These are phyloP conservation scores for Termitomyces sp. DNA, from an alignment of 768 basidiomycete genomes.

Conservation along the genomic window DNA sequence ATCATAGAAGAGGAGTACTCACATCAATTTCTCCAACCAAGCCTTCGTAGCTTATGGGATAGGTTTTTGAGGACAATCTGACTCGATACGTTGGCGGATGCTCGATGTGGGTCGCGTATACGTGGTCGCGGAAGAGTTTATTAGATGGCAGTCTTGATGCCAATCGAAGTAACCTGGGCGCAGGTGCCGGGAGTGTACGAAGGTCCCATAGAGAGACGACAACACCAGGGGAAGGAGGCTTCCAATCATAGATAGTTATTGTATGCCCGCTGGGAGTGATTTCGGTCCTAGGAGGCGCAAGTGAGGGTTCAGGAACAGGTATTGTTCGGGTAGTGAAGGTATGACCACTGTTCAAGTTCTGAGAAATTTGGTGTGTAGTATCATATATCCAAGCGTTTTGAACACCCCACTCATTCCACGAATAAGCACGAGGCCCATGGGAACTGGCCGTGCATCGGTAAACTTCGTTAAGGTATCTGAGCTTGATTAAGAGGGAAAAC, in stretches of 20 bases:
- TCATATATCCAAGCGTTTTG: neutral
- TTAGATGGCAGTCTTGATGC: neutral
- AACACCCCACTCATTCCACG: neutral
- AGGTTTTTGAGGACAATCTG: neutral
- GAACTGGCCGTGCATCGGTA: neutral
- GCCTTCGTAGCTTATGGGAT: constrained; percentile 1
- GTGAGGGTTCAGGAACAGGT: neutral
- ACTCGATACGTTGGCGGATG: neutral
- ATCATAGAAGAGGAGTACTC: neutral
- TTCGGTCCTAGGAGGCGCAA: neutral
- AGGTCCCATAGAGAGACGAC: constrained; percentile 5
- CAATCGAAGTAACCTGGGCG: neutral
- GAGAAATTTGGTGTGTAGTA: neutral
- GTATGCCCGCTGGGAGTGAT: neutral
- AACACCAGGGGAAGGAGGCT: neutral
- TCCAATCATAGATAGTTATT: neutral
- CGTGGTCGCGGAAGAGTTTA: neutral
- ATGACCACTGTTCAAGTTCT: constrained; percentile 1
- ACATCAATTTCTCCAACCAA: constrained; percentile 1
- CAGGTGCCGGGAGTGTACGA: neutral
- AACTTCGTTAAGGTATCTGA: neutral
- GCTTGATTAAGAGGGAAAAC: constrained; percentile 1
- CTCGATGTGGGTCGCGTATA: neutral
- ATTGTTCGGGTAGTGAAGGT: neutral
- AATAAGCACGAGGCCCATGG: neutral